A percentile compares a stretch with the other conserved stretches of the same genome.
Conservation (phyloP, 2,329 filamentous ascomycete species). For the Hypoxylon sp. region DNA sequence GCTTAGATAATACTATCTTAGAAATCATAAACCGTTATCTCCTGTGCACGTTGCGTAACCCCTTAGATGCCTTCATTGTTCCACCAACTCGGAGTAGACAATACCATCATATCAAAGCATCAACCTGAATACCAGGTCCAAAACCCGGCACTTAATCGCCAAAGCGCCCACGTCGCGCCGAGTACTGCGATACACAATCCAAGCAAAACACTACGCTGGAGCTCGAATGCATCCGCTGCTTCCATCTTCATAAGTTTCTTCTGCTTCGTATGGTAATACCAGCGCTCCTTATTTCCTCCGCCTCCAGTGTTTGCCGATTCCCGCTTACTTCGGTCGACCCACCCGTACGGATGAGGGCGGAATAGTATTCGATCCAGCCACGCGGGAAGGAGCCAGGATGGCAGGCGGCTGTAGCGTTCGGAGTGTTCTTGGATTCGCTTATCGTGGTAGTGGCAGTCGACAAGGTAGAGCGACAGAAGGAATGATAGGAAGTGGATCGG, state of each 20-base stretch:
- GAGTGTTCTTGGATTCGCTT: conserved; percentile 61
- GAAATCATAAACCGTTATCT: conserved; percentile 21
- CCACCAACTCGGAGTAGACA: conserved; percentile 1
- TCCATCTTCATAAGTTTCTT: conserved; percentile 74
- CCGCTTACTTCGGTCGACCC: conserved; percentile 42
- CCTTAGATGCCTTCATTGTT: neutral
- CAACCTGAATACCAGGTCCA: conserved; percentile 17
- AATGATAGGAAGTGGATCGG: conserved; percentile 76
- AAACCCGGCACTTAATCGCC: conserved; percentile 39
- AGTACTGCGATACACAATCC: conserved; percentile 60
- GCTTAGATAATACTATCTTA: neutral
- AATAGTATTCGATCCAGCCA: conserved; percentile 62
- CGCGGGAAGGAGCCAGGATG: conserved; percentile 49
- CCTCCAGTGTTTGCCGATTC: conserved; percentile 5
- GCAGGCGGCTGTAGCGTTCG: conserved; percentile 34
- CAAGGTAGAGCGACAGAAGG: conserved; percentile 73
- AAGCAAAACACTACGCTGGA: conserved; percentile 68
- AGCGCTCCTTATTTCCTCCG: conserved; percentile 49
- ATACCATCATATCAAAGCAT: neutral
- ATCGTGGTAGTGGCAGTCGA: conserved; percentile 71
- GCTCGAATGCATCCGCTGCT: conserved; percentile 73
- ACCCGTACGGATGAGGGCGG: conserved; percentile 58
- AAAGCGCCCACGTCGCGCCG: conserved; percentile 51
- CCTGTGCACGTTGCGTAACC: neutral
- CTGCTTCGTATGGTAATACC: conserved; percentile 70